Percentiles rank a stretch among this genome's conserved stretches.
These are phyloP conservation scores for Calocera viscosa DNA, from an alignment of 768 basidiomycete genomes.

Conservation along the genomic window DNA sequence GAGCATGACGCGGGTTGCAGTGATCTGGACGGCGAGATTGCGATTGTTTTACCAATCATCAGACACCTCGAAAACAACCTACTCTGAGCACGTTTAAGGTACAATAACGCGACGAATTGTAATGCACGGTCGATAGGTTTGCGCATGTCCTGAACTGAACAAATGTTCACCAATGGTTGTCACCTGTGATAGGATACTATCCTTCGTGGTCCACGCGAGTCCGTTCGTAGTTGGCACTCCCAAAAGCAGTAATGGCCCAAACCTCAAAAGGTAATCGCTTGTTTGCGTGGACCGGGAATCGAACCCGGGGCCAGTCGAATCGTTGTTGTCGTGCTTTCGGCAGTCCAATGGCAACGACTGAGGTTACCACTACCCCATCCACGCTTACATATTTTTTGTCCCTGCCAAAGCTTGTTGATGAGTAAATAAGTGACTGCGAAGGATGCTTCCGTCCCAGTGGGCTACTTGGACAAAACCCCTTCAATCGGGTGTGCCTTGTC, in stretches of 20 bases:
- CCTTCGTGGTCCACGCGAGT: too few species aligned
- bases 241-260: neutral
- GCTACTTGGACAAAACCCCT: too few species aligned
- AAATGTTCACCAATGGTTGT: too few species aligned
- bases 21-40: neutral
- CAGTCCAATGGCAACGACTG: neutral
- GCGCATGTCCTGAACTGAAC: neutral
- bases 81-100: neutral
- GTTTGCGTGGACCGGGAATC: conserved; percentile 6
- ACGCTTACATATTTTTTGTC: neutral
- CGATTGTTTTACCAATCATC: neutral
- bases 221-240: too few species aligned
- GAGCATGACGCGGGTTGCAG: neutral
- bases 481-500: too few species aligned
- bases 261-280: neutral
- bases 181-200: too few species aligned
- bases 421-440: too few species aligned
- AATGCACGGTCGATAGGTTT: neutral
- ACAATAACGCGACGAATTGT: neutral
- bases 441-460: too few species aligned
- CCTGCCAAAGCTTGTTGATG: too few species aligned
- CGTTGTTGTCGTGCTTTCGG: neutral
- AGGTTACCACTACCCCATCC: conserved; percentile 7
- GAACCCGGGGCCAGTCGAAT: conserved; percentile 5
- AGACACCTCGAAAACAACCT: neutral